Conservation (phyloP, 805 yeast genomes). For the Vanderwaltozyma polyspora region DNA sequence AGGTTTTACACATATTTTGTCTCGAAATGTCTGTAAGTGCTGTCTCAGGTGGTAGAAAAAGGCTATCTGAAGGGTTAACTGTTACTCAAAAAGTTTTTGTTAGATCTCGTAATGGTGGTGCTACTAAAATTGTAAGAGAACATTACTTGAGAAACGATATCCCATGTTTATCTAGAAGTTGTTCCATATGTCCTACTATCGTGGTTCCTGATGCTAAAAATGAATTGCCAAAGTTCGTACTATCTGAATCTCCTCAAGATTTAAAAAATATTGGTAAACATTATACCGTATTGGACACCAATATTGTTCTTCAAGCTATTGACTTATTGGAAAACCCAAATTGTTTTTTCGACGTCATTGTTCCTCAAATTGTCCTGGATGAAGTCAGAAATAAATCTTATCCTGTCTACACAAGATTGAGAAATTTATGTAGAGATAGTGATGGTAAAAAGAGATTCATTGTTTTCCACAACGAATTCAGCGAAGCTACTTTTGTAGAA, state of each 20-base stretch:
- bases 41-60: constrained; percentile 31
- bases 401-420: constrained; percentile 77
- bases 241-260: constrained; percentile 49
- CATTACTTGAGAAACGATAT: constrained; percentile 88
- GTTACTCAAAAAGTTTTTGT: constrained; percentile 87
- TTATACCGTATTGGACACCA: constrained; percentile 78
- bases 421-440: constrained; percentile 55
- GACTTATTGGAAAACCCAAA: constrained; percentile 72
- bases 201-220: constrained; percentile 55
- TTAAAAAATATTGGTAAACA: constrained; percentile 50
- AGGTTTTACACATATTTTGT: no score
- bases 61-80: constrained; percentile 41
- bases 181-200: constrained; percentile 47
- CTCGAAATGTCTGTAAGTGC: no score
- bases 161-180: constrained; percentile 73
- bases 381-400: constrained; percentile 81
- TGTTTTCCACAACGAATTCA: constrained; percentile 89
- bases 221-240: constrained; percentile 50
- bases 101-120: constrained; percentile 79
- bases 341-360: constrained; percentile 76
- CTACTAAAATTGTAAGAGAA: constrained; percentile 79
- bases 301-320: constrained; percentile 76
- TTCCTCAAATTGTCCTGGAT: constrained; percentile 92
- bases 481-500: constrained; percentile 52
- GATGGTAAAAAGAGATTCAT: constrained; percentile 62